phyloP scores from a whole-genome alignment of 805 yeast genomes.

The Schizosaccharomyces octosporus region DNA sequence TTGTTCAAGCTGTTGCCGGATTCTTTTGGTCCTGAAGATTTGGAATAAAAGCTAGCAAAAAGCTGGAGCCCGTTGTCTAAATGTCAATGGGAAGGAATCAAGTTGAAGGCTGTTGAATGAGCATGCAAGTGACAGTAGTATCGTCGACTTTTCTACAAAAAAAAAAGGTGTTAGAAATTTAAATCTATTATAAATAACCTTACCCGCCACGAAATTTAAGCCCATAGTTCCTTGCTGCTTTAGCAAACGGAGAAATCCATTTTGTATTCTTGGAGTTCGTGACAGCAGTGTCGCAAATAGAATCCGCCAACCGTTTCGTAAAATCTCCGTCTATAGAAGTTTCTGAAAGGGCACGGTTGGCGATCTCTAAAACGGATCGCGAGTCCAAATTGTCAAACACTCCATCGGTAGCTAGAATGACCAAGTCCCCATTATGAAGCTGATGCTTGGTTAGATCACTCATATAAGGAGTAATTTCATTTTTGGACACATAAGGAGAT shows the following conservation, averaged over 20 bases:
- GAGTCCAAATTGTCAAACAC: not conserved
- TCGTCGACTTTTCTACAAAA: not conserved
- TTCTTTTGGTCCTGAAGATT: not conserved
- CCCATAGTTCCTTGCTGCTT: not conserved
- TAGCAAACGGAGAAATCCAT: not conserved
- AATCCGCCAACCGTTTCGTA: not conserved
- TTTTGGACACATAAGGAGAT: not conserved
- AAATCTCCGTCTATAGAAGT: not conserved
- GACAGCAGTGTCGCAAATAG: not conserved
- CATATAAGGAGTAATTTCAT: not conserved
- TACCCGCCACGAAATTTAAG: not conserved
- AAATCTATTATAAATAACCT: not conserved
- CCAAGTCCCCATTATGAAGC: not conserved
- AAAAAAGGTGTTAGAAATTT: not conserved
- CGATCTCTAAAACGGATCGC: not conserved
- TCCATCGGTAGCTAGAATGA: not conserved
- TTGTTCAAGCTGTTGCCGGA: not conserved
- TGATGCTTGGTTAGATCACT: not conserved
- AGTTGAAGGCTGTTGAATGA: not conserved
- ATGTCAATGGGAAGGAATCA: too few species aligned
- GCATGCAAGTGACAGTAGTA: not conserved
- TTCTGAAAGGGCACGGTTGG: not conserved
- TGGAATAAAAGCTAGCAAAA: not conserved
- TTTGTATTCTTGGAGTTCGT: not conserved
- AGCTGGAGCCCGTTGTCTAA: not conserved